phyloP scores from a whole-genome alignment of 352 stramenopile genomes.

The Globisporangium cystogenes region DNA sequence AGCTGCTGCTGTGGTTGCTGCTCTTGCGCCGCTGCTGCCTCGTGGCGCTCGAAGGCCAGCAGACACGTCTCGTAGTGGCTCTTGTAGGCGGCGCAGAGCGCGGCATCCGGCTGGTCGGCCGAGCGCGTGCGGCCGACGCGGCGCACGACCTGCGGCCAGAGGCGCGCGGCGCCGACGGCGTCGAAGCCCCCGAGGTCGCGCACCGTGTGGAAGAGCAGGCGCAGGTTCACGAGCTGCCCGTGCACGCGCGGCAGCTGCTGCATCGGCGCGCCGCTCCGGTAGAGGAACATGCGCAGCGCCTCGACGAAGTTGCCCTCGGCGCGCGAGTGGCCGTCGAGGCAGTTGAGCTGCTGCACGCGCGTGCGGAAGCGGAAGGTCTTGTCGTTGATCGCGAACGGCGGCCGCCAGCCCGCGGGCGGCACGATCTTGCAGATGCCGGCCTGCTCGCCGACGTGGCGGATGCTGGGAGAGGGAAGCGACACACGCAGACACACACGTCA shows the following conservation, averaged over 20 bases:
- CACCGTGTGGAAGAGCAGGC: conserved; percentile 64
- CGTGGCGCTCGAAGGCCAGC: conserved; percentile 47
- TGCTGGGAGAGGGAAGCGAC: conserved; percentile 28
- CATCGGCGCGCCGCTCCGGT: conserved; percentile 73
- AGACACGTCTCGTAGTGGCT: conserved; percentile 46
- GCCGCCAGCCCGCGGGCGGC: conserved; percentile 92
- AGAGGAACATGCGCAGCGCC: conserved; percentile 74
- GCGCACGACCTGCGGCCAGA: conserved; percentile 56
- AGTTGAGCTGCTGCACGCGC: conserved; percentile 95
- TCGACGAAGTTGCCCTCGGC: conserved; percentile 81
- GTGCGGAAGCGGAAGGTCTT: conserved; percentile 91
- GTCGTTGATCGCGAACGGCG: conserved; percentile 84
- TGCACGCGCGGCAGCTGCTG: conserved; percentile 65
- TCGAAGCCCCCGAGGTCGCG: conserved; percentile 43
- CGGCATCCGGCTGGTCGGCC: conserved; percentile 31
- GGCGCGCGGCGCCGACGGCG: conserved; percentile 23
- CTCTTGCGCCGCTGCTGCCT: conserved; percentile 8
- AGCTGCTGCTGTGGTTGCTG: too few species aligned
- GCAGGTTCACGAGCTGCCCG: conserved; percentile 67
- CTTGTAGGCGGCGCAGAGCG: conserved; percentile 47
- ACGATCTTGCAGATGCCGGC: conserved; percentile 99
- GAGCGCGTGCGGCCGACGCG: conserved; percentile 53
- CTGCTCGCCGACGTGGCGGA: conserved; percentile 87
- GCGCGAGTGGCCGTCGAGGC: conserved; percentile 74
- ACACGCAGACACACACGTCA: conserved; percentile 1